These are phyloP conservation scores for Colletotrichum spinosum DNA, from an alignment of 2,329 filamentous ascomycete genomes.

Conservation along the genomic window DNA sequence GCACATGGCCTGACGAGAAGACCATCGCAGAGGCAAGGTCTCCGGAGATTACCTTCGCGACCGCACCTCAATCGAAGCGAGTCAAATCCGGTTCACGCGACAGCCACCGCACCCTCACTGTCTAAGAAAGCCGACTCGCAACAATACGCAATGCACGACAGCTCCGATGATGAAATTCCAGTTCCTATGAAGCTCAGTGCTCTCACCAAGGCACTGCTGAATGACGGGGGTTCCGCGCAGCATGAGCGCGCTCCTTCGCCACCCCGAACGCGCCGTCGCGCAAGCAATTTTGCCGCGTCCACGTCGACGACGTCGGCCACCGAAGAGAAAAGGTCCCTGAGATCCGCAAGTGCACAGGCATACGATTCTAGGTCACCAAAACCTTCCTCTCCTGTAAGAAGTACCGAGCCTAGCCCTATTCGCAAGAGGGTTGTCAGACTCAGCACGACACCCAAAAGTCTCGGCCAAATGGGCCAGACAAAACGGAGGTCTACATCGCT, in stretches of 20 bases:
- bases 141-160: conserved; percentile 75
- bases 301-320: conserved; percentile 55
- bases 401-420: conserved; percentile 63
- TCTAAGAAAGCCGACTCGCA: conserved; percentile 53
- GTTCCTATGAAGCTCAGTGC: conserved; percentile 95
- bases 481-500: conserved; percentile 65
- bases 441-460: conserved; percentile 61
- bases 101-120: conserved; percentile 39
- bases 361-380: conserved; percentile 49
- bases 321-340: conserved; percentile 59
- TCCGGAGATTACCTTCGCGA: conserved; percentile 62
- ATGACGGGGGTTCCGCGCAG: conserved; percentile 68
- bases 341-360: conserved; percentile 61
- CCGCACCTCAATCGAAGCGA: conserved; percentile 58
- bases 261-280: conserved; percentile 60
- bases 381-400: conserved; percentile 56
- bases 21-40: conserved; percentile 67
- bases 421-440: conserved; percentile 69
- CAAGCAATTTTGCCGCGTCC: conserved; percentile 59
- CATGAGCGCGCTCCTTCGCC: conserved; percentile 56
- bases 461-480: conserved; percentile 52
- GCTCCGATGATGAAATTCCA: conserved; percentile 93
- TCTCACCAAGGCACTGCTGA: conserved; percentile 86
- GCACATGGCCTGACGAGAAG: conserved; percentile 61
- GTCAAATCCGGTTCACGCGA: conserved; percentile 52